Base-by-base conservation (phyloP, 2,329 filamentous ascomycete species). In the Thielaviopsis ethacetica region DNA sequence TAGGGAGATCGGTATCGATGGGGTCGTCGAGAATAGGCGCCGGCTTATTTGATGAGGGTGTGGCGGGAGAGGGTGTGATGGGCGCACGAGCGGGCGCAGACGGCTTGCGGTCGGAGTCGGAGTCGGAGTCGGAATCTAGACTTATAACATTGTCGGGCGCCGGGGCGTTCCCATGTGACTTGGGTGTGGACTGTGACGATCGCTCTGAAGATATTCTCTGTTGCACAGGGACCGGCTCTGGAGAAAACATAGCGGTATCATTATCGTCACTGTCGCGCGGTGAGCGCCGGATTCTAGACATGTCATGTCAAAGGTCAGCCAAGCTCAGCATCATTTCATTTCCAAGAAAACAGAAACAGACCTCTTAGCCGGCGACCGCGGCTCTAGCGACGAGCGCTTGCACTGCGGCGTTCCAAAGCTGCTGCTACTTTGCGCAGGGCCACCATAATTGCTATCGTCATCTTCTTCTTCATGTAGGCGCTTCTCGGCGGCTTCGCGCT, bases 1-100 rank as follows among this genome's bases (percentile, higher is more conserved):
- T 27, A 19, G 62, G 54, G 5, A 24, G 12, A 10, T 58, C 52
- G 7, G 26, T 53, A 17, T 38, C 34, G 21, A 62, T 27, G 21
- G 62, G 54, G 5, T 62, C 54, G 41, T 61, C 55, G 54, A 60
- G 59, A 56, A 9, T 22, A 26, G 53, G 38, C 22, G 10, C n/a
- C 56, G 26, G 13, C 17, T 27, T 44, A 30, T 41, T 41, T 6
- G 26, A 17, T 17, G 34, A 17, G 17, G 15, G n/a, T n/a, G 50
- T 50, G 24, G 56, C 22, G 21, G n/a, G 22, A 19, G 51, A 38
- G 4, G 24, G 44, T 19, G 12, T 51, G 24, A 38, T 50, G 24
- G 58, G 34, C 9, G 9, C 21, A 27, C 3, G 6, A 34, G 13
- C 22, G n/a, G 52, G 26, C n/a, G n/a, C 6, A 3, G 10, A 13